These are phyloP conservation scores for Rhizopus stolonifer DNA, from an alignment of 371 early-diverging fungal species.

Conservation along the genomic window DNA sequence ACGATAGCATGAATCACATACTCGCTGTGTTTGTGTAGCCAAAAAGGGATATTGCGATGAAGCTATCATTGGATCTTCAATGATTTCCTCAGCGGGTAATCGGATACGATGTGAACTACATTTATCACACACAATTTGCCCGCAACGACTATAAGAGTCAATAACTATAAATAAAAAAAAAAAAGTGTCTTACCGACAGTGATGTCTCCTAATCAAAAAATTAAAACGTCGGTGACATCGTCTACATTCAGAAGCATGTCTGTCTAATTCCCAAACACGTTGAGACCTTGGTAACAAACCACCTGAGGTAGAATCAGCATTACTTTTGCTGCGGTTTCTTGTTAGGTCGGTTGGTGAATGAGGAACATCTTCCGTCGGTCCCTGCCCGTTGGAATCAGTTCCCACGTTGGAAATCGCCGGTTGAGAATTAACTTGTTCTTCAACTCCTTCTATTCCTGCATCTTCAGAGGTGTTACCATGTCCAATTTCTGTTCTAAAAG, in stretches of 20 bases:
- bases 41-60: conserved; percentile 36
- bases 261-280: conserved; percentile 66
- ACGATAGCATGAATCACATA: conserved; percentile 44
- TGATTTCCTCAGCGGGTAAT: conserved; percentile 32
- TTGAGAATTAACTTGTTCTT: too few species aligned
- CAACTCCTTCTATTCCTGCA: too few species aligned
- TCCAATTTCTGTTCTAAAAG: not conserved
- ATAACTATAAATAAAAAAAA: not conserved
- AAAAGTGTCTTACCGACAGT: conserved; percentile 47
- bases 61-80: conserved; percentile 47
- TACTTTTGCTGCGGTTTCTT: conserved; percentile 13
- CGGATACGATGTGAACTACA: conserved; percentile 55
- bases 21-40: conserved; percentile 45
- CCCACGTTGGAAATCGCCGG: not conserved
- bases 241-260: conserved; percentile 58
- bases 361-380: not conserved
- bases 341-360: not conserved
- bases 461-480: not conserved
- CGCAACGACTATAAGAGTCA: conserved; percentile 60
- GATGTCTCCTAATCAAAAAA: conserved; percentile 68
- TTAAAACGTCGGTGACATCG: conserved; percentile 64
- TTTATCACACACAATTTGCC: conserved; percentile 70
- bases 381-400: not conserved
- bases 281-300: conserved; percentile 21
- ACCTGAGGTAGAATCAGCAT: conserved; percentile 1